Base-by-base conservation (phyloP, 2,329 filamentous ascomycete genomes). In the Xylaria arbuscula region DNA sequence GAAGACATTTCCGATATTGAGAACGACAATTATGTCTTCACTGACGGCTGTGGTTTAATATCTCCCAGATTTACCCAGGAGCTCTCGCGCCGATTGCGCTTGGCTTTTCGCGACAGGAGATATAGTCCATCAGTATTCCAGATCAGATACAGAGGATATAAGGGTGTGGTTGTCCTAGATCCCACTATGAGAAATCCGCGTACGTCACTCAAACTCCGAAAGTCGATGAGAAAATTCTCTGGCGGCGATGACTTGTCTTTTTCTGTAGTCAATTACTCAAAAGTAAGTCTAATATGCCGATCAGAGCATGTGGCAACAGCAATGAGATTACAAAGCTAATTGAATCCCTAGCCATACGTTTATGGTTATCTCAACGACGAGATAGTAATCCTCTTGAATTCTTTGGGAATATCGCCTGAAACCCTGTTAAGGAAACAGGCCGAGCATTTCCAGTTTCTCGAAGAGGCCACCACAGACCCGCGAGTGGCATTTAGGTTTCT, bases 171-270 rank as follows among this genome's bases (percentile, higher is more conserved):
- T 22, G 62, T 45, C 1, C 3, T 62, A 32, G 64, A 66, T 38
- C 64, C 58, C 13, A 57, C 48, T 11, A 62, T 66, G 58, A 66
- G 36, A 45, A 45, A 62, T 42, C 36, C 48, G 8, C 51, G 24
- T 24, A 58, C 47, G 1, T 53, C 57, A 10, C 64, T 66, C 34
- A 66, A 62, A 42, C 38, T 66, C 22, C 50, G 64, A 36, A 66
- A 66, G n/a, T 62, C 57, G n/a, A 66, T 66, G 64, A 62, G 58
- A 22, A 66, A 66, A 17, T 66, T 66, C 53, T 62, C 64, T n/a
- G 64, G 64, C 5, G 50, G 64, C 34, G 42, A 51, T 17, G 58
- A 62, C 19, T 10, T 62, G 1, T 66, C 64, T 1, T 66, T 66
- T 15, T 40, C 51, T 4, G 57, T 66, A 45, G 58, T 66, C 7